Base-by-base conservation (phyloP, 805 yeast species). In the Brettanomyces bruxellensis region DNA sequence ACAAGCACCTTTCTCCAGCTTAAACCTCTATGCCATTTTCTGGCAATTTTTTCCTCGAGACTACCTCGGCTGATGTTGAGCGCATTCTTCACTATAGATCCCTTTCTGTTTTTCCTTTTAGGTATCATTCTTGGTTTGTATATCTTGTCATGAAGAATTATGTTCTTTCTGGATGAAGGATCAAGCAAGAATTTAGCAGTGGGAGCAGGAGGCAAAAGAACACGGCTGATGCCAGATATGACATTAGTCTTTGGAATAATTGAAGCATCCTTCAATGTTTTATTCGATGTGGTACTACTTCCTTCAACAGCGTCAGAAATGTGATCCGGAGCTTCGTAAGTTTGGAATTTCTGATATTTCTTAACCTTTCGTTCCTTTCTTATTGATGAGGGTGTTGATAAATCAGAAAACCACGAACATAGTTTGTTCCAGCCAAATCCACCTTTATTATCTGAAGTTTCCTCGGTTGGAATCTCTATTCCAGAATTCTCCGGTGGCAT, bases 1-100 rank as follows among this genome's bases (percentile, higher is more conserved):
- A 90, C 96, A 25, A 93, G 66, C 3, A 93, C 96, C 64, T 91
- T 91, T 40, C 97, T 69, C 99, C 99, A 91, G 13, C 78, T 64
- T 83, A 88, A 76, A 9, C 76, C 79, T 47, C 76, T 72, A 59
- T 91, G 98, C 83, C 95, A 93, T 41, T 81, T 78, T 38, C 95
- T 68, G 0, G 99, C 99, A 45, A 93, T 83, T 46, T 76, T 73
- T 53, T 93, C 98, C 57, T 84, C 91, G 22, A 73, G 57, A 37
- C 67, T 62, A 51, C 72, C 74, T 41, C 72, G 73, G 22, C 72
- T 68, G 34, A 61, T 55, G 22, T 64, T 65, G 47, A 54, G 39
- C 9, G 49, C 46, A 18, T 54, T 56, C 53, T 53, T 59, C 24
- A 54, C 45, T 0, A 55, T 43, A 23, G 57, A 54, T 23, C 54